These are phyloP conservation scores for Lepidium aucheri DNA, from an alignment of 345 rosid species.

Conservation along the genomic window DNA sequence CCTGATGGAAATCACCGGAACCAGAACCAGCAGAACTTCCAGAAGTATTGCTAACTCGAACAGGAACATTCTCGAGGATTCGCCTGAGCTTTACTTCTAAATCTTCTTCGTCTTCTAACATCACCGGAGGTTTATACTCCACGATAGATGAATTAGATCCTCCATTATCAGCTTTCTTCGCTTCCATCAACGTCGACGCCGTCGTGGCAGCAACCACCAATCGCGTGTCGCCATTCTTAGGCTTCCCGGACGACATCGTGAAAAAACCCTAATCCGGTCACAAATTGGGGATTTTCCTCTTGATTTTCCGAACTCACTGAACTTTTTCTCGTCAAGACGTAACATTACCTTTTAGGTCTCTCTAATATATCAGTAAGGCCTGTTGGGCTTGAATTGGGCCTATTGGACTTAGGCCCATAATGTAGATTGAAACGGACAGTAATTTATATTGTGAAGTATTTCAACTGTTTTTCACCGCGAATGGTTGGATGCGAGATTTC, in stretches of 20 bases:
- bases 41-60: slow-evolving; percentile 88
- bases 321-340: neutral
- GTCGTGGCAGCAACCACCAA: slow-evolving; percentile 33
- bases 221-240: slow-evolving; percentile 44
- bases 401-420: neutral
- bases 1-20: slow-evolving; percentile 98
- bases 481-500: neutral
- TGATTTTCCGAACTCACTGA: neutral
- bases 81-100: slow-evolving; percentile 85
- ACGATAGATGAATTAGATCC: slow-evolving; percentile 52
- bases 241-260: slow-evolving; percentile 49
- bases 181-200: slow-evolving; percentile 31
- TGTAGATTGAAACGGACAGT: too few relatives aligned
- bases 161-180: slow-evolving; percentile 27
- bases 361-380: neutral
- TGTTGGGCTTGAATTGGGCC: neutral
- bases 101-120: slow-evolving; percentile 88
- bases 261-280: slow-evolving; percentile 34
- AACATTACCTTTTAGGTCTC: neutral
- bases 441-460: too few relatives aligned
- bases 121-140: slow-evolving; percentile 62
- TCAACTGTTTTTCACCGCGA: too few relatives aligned
- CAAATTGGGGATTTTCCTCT: slow-evolving; percentile 5
- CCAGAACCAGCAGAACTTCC: slow-evolving; percentile 99
- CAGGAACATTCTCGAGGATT: slow-evolving; percentile 90